Percentiles rank a stretch among this genome's conserved stretches.
Evolutionary conservation across 257 asterid genomes (phyloP).

Genomic region (Echites panduratus): DNA sequence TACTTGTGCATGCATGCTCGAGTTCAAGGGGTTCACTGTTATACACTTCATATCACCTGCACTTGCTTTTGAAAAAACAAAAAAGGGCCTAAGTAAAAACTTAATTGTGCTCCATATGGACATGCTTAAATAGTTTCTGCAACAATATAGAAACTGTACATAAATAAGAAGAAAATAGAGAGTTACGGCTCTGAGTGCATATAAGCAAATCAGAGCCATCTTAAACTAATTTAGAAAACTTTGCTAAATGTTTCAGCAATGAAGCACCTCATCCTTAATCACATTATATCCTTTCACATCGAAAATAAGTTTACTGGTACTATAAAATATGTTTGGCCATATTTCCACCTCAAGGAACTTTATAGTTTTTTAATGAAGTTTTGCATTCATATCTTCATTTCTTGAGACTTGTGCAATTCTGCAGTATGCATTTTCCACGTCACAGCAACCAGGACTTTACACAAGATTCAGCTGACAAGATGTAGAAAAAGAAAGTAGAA

Average conservation of each 20-base stretch:
- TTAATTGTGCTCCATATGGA: background rate
- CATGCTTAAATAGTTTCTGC: background rate
- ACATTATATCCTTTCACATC: background rate
- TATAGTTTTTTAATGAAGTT: background rate
- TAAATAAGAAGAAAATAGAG: background rate
- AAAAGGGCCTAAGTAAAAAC: background rate
- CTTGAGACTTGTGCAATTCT: background rate
- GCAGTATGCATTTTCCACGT: background rate
- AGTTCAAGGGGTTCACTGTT: background rate
- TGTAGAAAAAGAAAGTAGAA: constrained; percentile 3
- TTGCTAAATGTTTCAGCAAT: background rate
- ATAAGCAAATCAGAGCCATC: background rate
- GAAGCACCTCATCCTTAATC: background rate
- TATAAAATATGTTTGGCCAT: background rate
- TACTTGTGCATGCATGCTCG: too few relatives aligned
- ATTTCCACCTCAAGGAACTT: background rate
- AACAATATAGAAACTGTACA: background rate
- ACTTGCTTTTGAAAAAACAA: background rate
- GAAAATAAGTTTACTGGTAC: background rate
- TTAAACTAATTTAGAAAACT: background rate
- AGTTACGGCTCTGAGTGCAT: background rate
- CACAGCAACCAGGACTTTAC: background rate
- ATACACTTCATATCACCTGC: background rate
- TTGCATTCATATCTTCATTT: background rate
- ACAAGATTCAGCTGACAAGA: background rate